Evolutionary conservation across 192 early-diverging fungal genomes (phyloP), one percentile per base, ranked within the genome.

Genomic region (Gryganskiella cystojenkinii): DNA sequence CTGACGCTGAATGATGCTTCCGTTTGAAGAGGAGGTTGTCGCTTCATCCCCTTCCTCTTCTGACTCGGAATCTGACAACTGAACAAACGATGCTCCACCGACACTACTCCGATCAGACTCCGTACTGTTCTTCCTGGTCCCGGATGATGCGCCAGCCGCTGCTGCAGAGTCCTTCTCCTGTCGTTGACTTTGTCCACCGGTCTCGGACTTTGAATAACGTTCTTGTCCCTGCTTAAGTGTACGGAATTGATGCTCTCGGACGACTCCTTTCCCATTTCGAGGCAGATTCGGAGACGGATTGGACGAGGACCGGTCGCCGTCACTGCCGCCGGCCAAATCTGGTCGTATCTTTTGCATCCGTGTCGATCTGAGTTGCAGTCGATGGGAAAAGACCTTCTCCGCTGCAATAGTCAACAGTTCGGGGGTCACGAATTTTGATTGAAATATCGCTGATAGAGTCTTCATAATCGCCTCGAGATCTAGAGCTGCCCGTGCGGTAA

Each of bases 311-410:
- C 19, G 44, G 19, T 30, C 31, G 53, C 33, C 14, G 45, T 22
- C 1, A 61, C 42, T 11, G 52, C 42, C 0, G 56, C 31, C 31
- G 65, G 44, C 40, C n/a, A n/a, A n/a, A n/a, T n/a, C 37, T 40
- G 5, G 37, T 13, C 13, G 37, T 5, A 76, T 56, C 28, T 62
- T 67, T n/a, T 61, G 49, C 20, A 64, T 56, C 49, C 66, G 28
- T 10, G 66, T 49, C 15, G 74, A 78, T 13, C 64, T 78, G 27
- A 78, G 51, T 28, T 78, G 53, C 10, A 88, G 42, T 17, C 87
- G 70, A 62, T 88, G 87, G 0, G 81, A 73, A 75, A 88, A 83
- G 17, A 88, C 82, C 60, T 88, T 88, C 61, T 88, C 87, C 8
- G 82, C 83, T 3, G 87, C 85, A 49, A 86, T 84, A 3, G 76